These are phyloP conservation scores for Cryptococcus maquisensis DNA, from an alignment of 1,284 basidiomycete species.

Conservation along the genomic window DNA sequence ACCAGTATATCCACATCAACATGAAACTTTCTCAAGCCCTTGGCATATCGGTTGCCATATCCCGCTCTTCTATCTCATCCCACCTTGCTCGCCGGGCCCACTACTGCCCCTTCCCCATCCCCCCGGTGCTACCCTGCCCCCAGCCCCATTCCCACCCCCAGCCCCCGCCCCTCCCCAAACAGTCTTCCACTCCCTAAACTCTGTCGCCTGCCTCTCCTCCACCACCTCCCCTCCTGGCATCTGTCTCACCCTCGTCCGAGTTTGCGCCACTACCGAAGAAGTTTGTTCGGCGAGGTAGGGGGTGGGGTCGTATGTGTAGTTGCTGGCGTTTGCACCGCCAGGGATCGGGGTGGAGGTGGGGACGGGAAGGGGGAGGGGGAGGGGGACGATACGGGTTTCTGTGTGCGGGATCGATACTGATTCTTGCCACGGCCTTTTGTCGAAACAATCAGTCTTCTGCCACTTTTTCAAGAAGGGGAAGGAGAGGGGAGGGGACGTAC, in stretches of 20 bases:
- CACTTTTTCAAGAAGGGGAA: too few relatives aligned
- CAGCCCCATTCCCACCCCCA: background rate
- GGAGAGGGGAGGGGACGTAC: slow-evolving; percentile 14
- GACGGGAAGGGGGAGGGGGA: background rate
- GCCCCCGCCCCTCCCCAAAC: slow-evolving; percentile 7
- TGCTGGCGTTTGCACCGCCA: background rate
- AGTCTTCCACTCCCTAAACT: slow-evolving; percentile 18
- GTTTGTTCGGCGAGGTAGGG: slow-evolving; percentile 8
- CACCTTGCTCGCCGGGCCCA: too few relatives aligned
- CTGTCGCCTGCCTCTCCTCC: slow-evolving; percentile 18
- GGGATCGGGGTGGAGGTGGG: background rate
- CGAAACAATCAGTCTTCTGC: too few relatives aligned
- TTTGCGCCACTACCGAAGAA: slow-evolving; percentile 9
- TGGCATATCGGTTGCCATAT: too few relatives aligned
- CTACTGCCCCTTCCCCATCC: too few relatives aligned
- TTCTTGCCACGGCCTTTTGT: too few relatives aligned
- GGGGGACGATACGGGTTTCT: background rate
- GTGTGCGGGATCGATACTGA: too few relatives aligned
- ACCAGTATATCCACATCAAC: too few relatives aligned
- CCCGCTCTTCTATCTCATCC: too few relatives aligned
- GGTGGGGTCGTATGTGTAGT: background rate
- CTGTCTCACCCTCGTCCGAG: slow-evolving; percentile 7
- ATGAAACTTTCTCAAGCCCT: too few relatives aligned
- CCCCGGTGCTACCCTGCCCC: background rate
- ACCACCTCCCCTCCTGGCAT: slow-evolving; percentile 14